Base-by-base conservation (phyloP, 768 basidiomycete genomes). In the Phlebiopsis flavidoalba region DNA sequence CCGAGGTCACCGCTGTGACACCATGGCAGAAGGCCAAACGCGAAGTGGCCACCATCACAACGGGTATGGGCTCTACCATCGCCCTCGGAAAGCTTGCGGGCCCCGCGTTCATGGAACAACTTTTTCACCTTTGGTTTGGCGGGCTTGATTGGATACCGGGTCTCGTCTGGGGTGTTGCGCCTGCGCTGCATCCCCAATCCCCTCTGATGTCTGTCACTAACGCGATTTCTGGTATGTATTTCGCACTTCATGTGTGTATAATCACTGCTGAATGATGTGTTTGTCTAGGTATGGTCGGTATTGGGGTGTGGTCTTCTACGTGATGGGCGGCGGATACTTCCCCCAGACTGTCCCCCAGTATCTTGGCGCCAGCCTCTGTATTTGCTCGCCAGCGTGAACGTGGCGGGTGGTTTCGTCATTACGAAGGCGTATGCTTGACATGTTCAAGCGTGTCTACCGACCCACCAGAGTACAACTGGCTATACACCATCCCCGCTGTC, bases 181-280 rank as follows among this genome's bases (percentile, higher is more conserved):
- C 93, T 45, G 92, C 93, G 17, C 73, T 94, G 53, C 93, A 95
- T 71, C n/a, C n/a, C n/a, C n/a, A n/a, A n/a, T 93, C 92, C 21
- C 93, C 93, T 14, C 75, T 94, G 60, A 95, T 95, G 91, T 91
- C 89, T 8, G 92, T 94, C 6, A 94, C 91, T 12, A 93, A 93
- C 67, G 91, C 92, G 3, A 89, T 93, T 48, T 93, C 91, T 21
- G 91, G 91, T 75, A 70, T 72, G 82, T n/a, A n/a, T n/a, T 76
- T 8, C 5, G 19, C 11, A 3, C 8, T 31, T 11, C 26, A 11
- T n/a, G 56, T 8, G 7, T 3, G 24, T 8, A 33, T 36, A 12
- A 26, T 43, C 43, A 33, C 19, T 15, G 47, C 51, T 40, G 57
- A 19, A 40, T 33, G 3, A 54, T 31, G 2, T 65, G 53, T 45